phyloP scores from a whole-genome alignment of 129 eudicot species.

The Centella asiatica region DNA sequence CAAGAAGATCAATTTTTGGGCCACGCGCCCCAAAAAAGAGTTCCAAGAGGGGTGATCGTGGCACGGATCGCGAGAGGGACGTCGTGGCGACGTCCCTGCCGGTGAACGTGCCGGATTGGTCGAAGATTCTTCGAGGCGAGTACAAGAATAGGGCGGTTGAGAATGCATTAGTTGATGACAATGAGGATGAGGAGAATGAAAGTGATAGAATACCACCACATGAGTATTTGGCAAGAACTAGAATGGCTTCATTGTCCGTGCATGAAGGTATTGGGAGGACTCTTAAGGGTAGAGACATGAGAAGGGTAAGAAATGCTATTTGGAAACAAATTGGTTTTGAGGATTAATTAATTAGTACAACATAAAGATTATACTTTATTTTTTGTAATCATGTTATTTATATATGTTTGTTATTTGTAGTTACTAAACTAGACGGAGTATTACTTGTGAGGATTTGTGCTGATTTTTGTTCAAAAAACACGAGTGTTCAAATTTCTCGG shows the following conservation, averaged over 20 bases:
- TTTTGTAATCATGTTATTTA: too few species aligned
- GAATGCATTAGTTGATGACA: not conserved
- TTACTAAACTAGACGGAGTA: too few species aligned
- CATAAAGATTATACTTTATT: too few species aligned
- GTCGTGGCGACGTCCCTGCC: conserved; percentile 31
- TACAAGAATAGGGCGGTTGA: conserved; percentile 6
- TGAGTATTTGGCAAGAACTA: conserved; percentile 36
- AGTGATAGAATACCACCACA: conserved; percentile 41
- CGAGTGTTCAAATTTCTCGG: too few species aligned
- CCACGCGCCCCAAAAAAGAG: conserved; percentile 9
- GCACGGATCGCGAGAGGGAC: not conserved
- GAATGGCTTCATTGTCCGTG: conserved; percentile 37
- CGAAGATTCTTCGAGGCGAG: conserved; percentile 23
- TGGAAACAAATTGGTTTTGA: conserved; percentile 50
- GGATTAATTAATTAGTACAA: too few species aligned
- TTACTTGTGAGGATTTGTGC: too few species aligned
- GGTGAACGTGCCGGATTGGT: conserved; percentile 44
- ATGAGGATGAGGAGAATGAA: not conserved
- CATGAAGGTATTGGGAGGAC: conserved; percentile 52
- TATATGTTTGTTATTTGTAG: too few species aligned
- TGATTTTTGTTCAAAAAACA: too few species aligned
- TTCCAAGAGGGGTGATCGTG: not conserved
- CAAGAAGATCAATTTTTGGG: conserved; percentile 5
- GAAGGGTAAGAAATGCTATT: conserved; percentile 42
- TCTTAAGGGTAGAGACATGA: conserved; percentile 44